Evolutionary conservation across 352 stramenopile genomes (phyloP).

Genomic region (Phytophthora melonis): DNA sequence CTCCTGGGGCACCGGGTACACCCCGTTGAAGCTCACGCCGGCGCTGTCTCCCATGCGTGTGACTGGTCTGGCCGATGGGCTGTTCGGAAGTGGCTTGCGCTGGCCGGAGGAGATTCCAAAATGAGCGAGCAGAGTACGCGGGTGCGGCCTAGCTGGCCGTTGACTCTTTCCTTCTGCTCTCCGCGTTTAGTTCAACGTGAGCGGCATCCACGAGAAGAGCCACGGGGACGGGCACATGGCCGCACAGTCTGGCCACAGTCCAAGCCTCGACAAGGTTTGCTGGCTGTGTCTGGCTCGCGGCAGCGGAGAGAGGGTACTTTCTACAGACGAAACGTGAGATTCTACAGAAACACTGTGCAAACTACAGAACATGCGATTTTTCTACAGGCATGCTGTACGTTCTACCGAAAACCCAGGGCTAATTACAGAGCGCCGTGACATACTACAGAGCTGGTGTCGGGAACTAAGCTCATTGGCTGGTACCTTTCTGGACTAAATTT

Average conservation of each 20-base stretch:
- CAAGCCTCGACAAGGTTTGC: not conserved
- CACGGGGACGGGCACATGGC: constrained; percentile 13
- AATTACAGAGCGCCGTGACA: too few species aligned
- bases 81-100: constrained; percentile 7
- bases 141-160: not conserved
- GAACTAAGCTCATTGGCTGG: too few species aligned
- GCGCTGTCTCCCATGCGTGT: constrained; percentile 38
- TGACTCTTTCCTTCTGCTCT: not conserved
- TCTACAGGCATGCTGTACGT: too few species aligned
- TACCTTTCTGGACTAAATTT: too few species aligned
- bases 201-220: constrained; percentile 9
- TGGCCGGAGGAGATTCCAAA: constrained; percentile 22
- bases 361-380: too few species aligned
- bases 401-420: too few species aligned
- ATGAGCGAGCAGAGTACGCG: constrained; percentile 3
- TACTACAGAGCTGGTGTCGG: too few species aligned
- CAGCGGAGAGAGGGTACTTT: too few species aligned
- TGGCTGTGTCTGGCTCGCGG: not conserved
- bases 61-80: not conserved
- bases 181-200: constrained; percentile 33
- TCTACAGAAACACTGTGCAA: too few species aligned
- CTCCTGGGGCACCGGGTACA: constrained; percentile 37
- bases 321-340: too few species aligned
- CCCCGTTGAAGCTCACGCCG: constrained; percentile 41
- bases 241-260: constrained; percentile 6